Conservation (phyloP, 2,329 filamentous ascomycete genomes). For the Fusarium oxysporum region DNA sequence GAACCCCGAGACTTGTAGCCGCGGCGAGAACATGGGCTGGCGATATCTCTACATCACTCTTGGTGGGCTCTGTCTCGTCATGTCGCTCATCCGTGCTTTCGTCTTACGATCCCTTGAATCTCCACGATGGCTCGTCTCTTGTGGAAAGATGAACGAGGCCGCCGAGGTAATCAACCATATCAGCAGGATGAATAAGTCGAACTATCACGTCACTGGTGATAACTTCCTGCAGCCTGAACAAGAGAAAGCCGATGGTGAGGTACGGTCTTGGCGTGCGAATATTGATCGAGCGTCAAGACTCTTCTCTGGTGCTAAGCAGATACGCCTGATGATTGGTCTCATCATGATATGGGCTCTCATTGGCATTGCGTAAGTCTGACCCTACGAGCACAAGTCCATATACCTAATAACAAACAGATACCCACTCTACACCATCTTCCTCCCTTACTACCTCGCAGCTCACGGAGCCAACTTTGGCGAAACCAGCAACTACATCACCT, state of each 20-base stretch:
- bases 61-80: background rate
- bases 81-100: background rate
- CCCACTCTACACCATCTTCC: background rate
- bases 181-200: background rate
- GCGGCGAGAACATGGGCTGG: background rate
- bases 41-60: background rate
- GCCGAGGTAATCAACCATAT: background rate
- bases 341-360: background rate
- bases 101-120: background rate
- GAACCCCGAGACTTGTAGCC: background rate
- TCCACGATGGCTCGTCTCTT: background rate
- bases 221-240: background rate
- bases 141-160: background rate
- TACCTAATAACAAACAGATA: background rate
- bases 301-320: background rate
- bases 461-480: constrained; percentile 6
- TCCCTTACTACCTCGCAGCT: background rate
- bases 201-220: background rate
- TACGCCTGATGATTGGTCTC: background rate
- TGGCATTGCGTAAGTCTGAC: background rate
- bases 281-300: background rate
- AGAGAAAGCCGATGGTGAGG: background rate
- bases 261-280: background rate
- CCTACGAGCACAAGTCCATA: no score
- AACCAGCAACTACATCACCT: background rate